Percentiles rank a stretch among this genome's conserved stretches.
Conservation (phyloP, 345 rosid genomes). For the Nasturtium officinale region DNA sequence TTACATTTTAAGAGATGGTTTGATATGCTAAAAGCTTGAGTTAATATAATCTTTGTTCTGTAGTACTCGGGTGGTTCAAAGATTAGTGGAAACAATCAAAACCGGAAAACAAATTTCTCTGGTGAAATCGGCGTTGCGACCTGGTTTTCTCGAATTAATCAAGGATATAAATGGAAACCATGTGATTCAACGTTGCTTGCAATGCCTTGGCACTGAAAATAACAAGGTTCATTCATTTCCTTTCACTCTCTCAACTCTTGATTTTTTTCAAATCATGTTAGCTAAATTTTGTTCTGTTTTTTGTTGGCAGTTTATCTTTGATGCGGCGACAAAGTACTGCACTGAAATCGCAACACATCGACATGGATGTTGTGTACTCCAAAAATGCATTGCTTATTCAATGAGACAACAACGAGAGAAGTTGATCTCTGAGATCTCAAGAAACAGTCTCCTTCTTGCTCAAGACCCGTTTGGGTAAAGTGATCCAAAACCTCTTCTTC, state of each 20-base stretch:
- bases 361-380: constrained; percentile 71
- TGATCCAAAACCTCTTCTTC: background rate
- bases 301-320: constrained; percentile 50
- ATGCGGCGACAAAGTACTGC: constrained; percentile 55
- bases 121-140: constrained; percentile 56
- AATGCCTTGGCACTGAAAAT: constrained; percentile 61
- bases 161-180: constrained; percentile 79
- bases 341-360: constrained; percentile 62
- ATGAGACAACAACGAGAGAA: constrained; percentile 50
- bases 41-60: background rate
- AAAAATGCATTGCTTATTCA: constrained; percentile 58
- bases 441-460: constrained; percentile 55
- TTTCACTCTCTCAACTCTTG: background rate
- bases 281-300: constrained; percentile 3
- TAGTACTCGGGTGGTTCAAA: constrained; percentile 74
- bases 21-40: background rate
- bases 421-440: constrained; percentile 49
- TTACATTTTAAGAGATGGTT: background rate
- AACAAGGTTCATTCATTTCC: constrained; percentile 47
- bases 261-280: background rate
- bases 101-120: constrained; percentile 59
- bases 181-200: constrained; percentile 80
- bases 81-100: constrained; percentile 65
- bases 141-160: constrained; percentile 63
- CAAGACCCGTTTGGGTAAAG: constrained; percentile 61